Evolutionary conservation across 2,329 filamentous ascomycete species (phyloP), one percentile per base, ranked within the genome.

Genomic region (Pseudocercospora pini-densiflorae): DNA sequence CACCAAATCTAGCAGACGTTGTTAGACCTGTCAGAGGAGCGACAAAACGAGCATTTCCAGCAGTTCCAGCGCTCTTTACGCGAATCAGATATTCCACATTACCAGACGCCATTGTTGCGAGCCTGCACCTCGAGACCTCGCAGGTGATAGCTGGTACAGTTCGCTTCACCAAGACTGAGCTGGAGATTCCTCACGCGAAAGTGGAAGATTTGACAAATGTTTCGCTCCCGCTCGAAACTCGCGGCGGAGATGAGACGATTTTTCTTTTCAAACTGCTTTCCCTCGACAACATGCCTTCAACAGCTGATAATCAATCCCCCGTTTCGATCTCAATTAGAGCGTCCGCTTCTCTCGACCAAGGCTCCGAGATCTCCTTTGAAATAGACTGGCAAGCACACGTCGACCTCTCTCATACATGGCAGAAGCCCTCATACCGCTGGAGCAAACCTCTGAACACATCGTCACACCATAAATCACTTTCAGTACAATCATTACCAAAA

Each of bases 171-270:
- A 81, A 84, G 21, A 86, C 92, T 63, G 72, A 82, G 0, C 79
- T 93, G 29, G 78, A 81, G 1, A 81, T 92, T 14, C 79, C 81
- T 33, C 87, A 88, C 24, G 89, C 88, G 55, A 79, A 78, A 14
- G 85, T 91, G 19, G 84, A 89, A 19, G 63, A 63, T 45, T 63
- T 74, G 6, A 69, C 70, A 19, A 64, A 63, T 24, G 43, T 70
- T 14, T 33, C 55, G 7, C 60, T 72, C 59, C 74, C 74, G 12
- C 63, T 73, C 10, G 61, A 68, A 14, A 68, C 73, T 12, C 67
- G 88, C 14, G 87, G 90, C 16, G 89, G 91, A 72, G 92, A 94
- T 74, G 90, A 93, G 76, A 81, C 92, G 68, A 91, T 90, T 1
- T 88, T 93, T 71, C 81, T 94, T 61, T 94, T 93, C 80, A 87